Evolutionary conservation across 495 filamentous ascomycete species (phyloP).

Genomic region (Aspergillus funiculosus): DNA sequence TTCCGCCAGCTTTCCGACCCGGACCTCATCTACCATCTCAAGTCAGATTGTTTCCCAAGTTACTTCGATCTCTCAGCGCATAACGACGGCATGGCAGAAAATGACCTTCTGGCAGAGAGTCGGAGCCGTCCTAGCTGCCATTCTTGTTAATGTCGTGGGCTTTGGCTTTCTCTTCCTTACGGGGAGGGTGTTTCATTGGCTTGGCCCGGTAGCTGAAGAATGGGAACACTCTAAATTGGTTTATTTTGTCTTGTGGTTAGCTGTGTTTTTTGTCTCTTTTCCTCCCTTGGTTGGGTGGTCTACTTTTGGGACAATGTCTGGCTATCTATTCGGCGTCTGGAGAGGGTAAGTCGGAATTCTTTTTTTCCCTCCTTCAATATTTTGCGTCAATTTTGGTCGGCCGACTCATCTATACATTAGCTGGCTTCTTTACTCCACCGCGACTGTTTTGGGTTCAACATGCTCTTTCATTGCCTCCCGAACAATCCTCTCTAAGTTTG

Average conservation of each 20-base stretch:
- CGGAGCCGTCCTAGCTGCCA: slow-evolving; percentile 45
- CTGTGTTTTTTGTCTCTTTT: slow-evolving; percentile 75
- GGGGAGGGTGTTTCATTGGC: slow-evolving; percentile 65
- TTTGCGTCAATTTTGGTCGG: neutral
- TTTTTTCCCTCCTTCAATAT: neutral
- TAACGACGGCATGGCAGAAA: slow-evolving; percentile 39
- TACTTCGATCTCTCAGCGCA: slow-evolving; percentile 21
- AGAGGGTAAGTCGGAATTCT: slow-evolving; percentile 51
- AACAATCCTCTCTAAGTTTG: slow-evolving; percentile 68
- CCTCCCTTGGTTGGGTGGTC: slow-evolving; percentile 90
- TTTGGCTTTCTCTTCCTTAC: slow-evolving; percentile 70
- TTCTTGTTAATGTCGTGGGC: slow-evolving; percentile 46
- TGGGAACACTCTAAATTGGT: slow-evolving; percentile 66
- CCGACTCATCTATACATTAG: slow-evolving; percentile 23
- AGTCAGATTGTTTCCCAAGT: slow-evolving; percentile 43
- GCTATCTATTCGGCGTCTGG: slow-evolving; percentile 92
- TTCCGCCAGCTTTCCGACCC: slow-evolving; percentile 23
- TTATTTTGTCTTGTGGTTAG: slow-evolving; percentile 72
- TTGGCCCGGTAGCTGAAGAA: slow-evolving; percentile 61
- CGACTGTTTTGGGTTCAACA: slow-evolving; percentile 71
- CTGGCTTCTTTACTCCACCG: slow-evolving; percentile 78
- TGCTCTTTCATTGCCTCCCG: slow-evolving; percentile 74
- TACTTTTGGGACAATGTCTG: slow-evolving; percentile 75
- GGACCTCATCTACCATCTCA: slow-evolving; percentile 30
- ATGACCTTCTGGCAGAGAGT: slow-evolving; percentile 59